phyloP scores from a whole-genome alignment of 371 early-diverging fungal genomes.

The Choanephora cucurbitarum region DNA sequence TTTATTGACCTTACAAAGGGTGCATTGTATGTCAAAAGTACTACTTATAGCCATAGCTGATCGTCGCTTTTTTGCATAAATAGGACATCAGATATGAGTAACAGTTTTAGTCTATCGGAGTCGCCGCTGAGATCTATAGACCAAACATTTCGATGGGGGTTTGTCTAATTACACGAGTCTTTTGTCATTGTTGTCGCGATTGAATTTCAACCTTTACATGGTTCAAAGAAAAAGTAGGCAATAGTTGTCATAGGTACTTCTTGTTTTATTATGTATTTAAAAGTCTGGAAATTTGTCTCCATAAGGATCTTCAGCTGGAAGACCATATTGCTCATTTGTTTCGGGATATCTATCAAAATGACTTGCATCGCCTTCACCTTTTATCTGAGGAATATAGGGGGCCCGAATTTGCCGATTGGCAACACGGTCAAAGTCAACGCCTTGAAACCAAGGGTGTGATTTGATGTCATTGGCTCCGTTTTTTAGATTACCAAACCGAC shows the following conservation, averaged over 20 bases:
- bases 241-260: neutral
- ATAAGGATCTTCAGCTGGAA: conserved; percentile 28
- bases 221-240: too few relatives aligned
- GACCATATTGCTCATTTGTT: conserved; percentile 65
- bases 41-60: too few relatives aligned
- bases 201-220: too few relatives aligned
- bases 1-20: too few relatives aligned
- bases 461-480: conserved; percentile 92
- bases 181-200: too few relatives aligned
- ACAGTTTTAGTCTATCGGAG: too few relatives aligned
- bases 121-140: too few relatives aligned
- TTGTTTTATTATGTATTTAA: conserved; percentile 12
- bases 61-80: too few relatives aligned
- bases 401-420: conserved; percentile 77
- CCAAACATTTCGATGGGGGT: too few relatives aligned
- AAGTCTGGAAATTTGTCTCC: conserved; percentile 36
- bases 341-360: conserved; percentile 94
- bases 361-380: conserved; percentile 89
- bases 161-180: too few relatives aligned
- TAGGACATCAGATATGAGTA: too few relatives aligned
- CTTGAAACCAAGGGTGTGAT: conserved; percentile 93
- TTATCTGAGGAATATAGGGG: conserved; percentile 87
- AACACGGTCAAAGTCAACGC: conserved; percentile 88
- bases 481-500: conserved; percentile 91
- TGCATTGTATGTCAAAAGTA: too few relatives aligned